Conservation (phyloP, 164 flowering plant species). For the Saururus chinensis region DNA sequence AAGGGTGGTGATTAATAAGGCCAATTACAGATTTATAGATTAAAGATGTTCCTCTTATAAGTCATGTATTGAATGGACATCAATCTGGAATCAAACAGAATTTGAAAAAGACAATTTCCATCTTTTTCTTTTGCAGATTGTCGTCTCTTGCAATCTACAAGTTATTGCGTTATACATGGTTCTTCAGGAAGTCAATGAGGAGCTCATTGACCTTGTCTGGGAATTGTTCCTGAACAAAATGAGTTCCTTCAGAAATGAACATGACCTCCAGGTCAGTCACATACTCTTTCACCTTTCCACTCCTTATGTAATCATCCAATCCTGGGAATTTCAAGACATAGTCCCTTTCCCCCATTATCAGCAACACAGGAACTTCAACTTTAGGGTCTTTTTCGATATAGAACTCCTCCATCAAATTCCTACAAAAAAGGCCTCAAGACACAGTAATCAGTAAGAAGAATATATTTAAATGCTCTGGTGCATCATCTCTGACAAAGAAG, state of each 20-base stretch:
- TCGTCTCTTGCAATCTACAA: too few relatives aligned
- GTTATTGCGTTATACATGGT: conserved; percentile 4
- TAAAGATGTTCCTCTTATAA: too few relatives aligned
- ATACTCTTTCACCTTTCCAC: conserved; percentile 24
- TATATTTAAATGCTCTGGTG: too few relatives aligned
- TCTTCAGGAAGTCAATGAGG: conserved; percentile 23
- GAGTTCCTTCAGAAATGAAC: conserved; percentile 32
- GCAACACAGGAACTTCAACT: conserved; percentile 27
- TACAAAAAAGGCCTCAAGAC: conserved; percentile 6
- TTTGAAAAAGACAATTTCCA: too few relatives aligned
- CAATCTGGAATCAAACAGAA: too few relatives aligned
- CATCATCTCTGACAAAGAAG: too few relatives aligned
- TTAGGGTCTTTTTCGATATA: conserved; percentile 12
- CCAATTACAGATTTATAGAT: too few relatives aligned
- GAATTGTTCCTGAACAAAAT: conserved; percentile 43
- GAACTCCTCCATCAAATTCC: conserved; percentile 15
- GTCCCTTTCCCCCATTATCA: conserved; percentile 41
- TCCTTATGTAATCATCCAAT: conserved; percentile 26
- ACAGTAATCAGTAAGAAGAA: too few relatives aligned
- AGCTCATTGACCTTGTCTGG: conserved; percentile 33
- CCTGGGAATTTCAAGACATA: conserved; percentile 39
- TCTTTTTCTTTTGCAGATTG: too few relatives aligned
- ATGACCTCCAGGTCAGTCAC: conserved; percentile 36
- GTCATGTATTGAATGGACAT: too few relatives aligned
- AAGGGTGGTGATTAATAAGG: too few relatives aligned